Conservation (phyloP, 1,284 basidiomycete species). For the Moniliella sp. region DNA sequence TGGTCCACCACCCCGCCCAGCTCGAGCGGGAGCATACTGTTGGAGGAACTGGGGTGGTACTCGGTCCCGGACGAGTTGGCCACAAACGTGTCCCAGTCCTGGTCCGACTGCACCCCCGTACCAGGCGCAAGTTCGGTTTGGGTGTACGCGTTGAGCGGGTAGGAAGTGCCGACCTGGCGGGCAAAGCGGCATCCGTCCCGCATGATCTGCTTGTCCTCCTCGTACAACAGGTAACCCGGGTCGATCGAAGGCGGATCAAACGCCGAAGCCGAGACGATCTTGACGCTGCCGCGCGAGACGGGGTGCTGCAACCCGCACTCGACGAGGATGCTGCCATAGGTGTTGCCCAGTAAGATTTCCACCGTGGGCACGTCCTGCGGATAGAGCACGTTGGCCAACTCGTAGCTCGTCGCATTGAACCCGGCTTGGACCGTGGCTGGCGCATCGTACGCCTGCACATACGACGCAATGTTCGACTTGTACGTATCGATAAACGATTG, state of each 20-base stretch:
- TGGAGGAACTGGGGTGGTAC: conserved; percentile 6
- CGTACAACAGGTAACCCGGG: conserved; percentile 40
- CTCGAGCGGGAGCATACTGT: conserved; percentile 6
- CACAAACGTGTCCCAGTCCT: conserved; percentile 40
- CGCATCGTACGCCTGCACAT: conserved; percentile 38
- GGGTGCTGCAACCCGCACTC: conserved; percentile 51
- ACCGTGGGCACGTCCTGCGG: conserved; percentile 17
- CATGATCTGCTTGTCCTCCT: conserved; percentile 40
- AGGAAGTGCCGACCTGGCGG: conserved; percentile 37
- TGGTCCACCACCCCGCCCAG: conserved; percentile 18
- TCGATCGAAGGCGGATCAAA: conserved; percentile 45
- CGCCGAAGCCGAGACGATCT: conserved; percentile 41
- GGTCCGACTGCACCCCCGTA: conserved; percentile 34
- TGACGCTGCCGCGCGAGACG: conserved; percentile 38
- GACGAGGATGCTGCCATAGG: conserved; percentile 32
- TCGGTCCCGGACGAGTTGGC: conserved; percentile 9
- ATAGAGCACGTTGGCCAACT: conserved; percentile 36
- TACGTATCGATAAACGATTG: conserved; percentile 12
- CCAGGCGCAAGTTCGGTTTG: conserved; percentile 34
- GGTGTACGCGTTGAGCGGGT: conserved; percentile 35
- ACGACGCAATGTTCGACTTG: conserved; percentile 33
- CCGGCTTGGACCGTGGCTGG: conserved; percentile 42
- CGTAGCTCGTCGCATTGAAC: conserved; percentile 45
- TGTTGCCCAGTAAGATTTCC: conserved; percentile 15
- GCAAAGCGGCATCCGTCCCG: conserved; percentile 45